These are phyloP conservation scores for Primulina eburnea DNA, from an alignment of 257 asterid genomes.

Conservation along the genomic window DNA sequence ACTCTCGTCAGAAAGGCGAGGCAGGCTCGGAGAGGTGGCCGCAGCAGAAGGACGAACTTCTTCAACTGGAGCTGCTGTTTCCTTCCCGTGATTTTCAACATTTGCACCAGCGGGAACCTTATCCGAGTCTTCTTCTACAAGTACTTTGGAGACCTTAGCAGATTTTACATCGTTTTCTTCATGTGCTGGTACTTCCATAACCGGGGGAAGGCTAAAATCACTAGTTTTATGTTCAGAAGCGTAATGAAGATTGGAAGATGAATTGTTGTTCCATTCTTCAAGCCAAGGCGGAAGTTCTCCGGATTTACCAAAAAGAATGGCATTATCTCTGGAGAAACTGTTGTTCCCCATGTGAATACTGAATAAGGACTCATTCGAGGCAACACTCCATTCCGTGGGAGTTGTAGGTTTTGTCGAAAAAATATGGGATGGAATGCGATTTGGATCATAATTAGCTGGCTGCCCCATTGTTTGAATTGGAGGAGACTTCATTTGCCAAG, in stretches of 20 bases:
- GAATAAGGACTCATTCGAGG: conserved; percentile 84
- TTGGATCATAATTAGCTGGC: conserved; percentile 59
- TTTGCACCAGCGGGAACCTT: conserved; percentile 4
- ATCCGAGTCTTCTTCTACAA: conserved; percentile 24
- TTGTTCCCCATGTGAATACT: conserved; percentile 78
- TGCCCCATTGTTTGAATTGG: conserved; percentile 48
- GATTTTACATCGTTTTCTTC: conserved; percentile 34
- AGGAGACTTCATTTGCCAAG: conserved; percentile 49
- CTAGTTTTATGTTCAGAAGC: conserved; percentile 31
- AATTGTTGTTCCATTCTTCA: conserved; percentile 39
- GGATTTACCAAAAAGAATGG: conserved; percentile 34
- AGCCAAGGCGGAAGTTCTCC: conserved; percentile 41
- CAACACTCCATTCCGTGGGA: conserved; percentile 65
- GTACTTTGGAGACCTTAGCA: conserved; percentile 24
- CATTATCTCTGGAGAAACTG: conserved; percentile 60
- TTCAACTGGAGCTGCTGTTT: conserved; percentile 19
- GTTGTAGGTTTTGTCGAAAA: conserved; percentile 45
- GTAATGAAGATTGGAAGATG: conserved; percentile 20
- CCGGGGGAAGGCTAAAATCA: conserved; percentile 54
- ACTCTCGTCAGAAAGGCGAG: conserved; percentile 58
- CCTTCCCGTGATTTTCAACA: conserved; percentile 22
- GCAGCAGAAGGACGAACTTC: conserved; percentile 25
- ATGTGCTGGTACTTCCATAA: conserved; percentile 43
- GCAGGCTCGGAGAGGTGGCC: conserved; percentile 32
- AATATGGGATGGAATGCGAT: conserved; percentile 72